Percentiles rank a stretch among this genome's conserved stretches.
These are phyloP conservation scores for Pulveroboletus ravenelii DNA, from an alignment of 768 basidiomycete genomes.

Conservation along the genomic window DNA sequence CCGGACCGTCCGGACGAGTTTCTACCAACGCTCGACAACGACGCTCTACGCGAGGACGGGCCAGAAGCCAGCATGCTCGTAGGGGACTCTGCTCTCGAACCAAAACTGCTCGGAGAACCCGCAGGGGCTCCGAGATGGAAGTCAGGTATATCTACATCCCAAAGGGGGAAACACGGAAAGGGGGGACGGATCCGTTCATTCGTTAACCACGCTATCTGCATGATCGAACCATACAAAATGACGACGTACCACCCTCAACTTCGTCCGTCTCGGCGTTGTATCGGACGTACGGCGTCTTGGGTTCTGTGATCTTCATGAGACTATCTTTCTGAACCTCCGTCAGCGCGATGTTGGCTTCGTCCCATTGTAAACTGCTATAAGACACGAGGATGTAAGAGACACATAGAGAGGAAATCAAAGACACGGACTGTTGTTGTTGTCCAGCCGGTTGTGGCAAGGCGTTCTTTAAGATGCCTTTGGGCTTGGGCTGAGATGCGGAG, in stretches of 20 bases:
- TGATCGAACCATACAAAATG: not conserved
- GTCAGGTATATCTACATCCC: constrained; percentile 71
- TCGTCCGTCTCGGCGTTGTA: constrained; percentile 85
- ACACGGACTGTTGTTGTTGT: constrained; percentile 49
- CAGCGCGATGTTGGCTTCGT: constrained; percentile 87
- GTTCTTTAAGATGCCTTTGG: constrained; percentile 89
- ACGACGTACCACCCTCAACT: constrained; percentile 71
- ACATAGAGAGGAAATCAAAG: not conserved
- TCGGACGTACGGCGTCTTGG: constrained; percentile 94
- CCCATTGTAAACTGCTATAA: constrained; percentile 78
- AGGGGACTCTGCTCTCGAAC: constrained; percentile 49
- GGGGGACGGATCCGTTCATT: not conserved
- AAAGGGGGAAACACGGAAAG: not conserved
- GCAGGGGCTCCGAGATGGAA: constrained; percentile 50
- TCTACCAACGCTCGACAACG: constrained; percentile 61
- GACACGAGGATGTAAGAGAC: not conserved
- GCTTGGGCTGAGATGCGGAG: constrained; percentile 65
- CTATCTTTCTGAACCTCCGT: constrained; percentile 95
- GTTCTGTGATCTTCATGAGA: constrained; percentile 97
- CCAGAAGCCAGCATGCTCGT: constrained; percentile 58
- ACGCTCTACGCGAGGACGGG: constrained; percentile 70
- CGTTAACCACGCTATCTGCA: not conserved
- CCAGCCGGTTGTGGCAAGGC: constrained; percentile 41
- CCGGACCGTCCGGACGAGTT: constrained; percentile 54
- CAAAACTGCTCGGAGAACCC: constrained; percentile 34